Evolutionary conservation across 2,329 filamentous ascomycete species (phyloP).

Genomic region (Fusarium penzigii): DNA sequence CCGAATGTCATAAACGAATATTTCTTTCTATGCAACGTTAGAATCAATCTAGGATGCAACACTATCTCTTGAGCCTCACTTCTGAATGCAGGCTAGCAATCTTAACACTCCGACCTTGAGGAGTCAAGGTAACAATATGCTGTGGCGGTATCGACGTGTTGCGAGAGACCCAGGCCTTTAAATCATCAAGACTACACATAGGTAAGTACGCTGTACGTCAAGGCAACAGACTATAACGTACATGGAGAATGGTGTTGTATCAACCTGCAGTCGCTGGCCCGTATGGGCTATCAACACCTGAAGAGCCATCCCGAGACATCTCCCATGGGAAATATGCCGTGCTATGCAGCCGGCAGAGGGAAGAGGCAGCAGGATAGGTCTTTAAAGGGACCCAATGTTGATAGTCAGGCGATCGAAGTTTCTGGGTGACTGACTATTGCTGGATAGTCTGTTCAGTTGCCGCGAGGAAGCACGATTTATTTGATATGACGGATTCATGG

Average conservation of each 20-base stretch:
- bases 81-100: conserved; percentile 77
- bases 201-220: conserved; percentile 11
- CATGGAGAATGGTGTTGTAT: conserved; percentile 74
- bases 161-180: conserved; percentile 78
- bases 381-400: conserved; percentile 11
- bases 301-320: conserved; percentile 76
- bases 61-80: conserved; percentile 43
- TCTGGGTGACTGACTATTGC: conserved; percentile 11
- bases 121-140: conserved; percentile 85
- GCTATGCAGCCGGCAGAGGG: conserved; percentile 24
- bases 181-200: conserved; percentile 70
- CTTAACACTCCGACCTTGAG: conserved; percentile 81
- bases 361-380: conserved; percentile 15
- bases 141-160: conserved; percentile 72
- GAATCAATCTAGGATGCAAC: neutral
- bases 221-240: conserved; percentile 37
- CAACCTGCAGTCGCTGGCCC: conserved; percentile 80
- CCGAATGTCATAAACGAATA: conserved; percentile 89
- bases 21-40: conserved; percentile 65
- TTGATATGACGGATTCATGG: conserved; percentile 13
- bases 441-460: conserved; percentile 18
- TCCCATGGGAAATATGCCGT: conserved; percentile 37
- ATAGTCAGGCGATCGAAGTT: conserved; percentile 10
- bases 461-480: conserved; percentile 26
- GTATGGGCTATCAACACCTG: conserved; percentile 91